Evolutionary conservation across 345 rosid genomes (phyloP).

Genomic region (Brassica incana): DNA sequence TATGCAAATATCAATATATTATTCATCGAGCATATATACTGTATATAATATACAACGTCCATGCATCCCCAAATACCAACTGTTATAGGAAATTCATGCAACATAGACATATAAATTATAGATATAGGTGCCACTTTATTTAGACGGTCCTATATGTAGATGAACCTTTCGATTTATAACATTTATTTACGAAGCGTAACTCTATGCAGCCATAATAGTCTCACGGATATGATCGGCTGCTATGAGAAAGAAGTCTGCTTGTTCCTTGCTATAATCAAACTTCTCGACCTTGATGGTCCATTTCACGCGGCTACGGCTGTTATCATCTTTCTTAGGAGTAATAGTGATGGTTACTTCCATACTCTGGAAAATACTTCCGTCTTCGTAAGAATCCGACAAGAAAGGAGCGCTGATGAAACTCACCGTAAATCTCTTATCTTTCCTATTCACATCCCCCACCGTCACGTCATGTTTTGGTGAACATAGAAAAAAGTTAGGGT

Average conservation of each 20-base stretch:
- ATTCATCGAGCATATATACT: background rate
- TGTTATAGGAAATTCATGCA: background rate
- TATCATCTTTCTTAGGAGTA: background rate
- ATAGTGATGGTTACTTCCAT: too few species aligned
- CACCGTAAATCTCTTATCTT: too few species aligned
- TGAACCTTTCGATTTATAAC: too few species aligned
- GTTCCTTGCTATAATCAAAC: background rate
- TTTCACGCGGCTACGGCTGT: background rate
- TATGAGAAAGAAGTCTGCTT: background rate
- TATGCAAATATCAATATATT: background rate
- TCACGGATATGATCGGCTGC: background rate
- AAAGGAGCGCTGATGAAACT: too few species aligned
- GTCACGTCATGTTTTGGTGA: too few species aligned
- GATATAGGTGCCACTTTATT: background rate
- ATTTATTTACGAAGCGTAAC: too few species aligned
- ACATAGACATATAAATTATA: background rate
- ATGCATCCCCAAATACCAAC: background rate
- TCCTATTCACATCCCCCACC: too few species aligned
- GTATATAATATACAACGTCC: background rate
- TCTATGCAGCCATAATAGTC: background rate
- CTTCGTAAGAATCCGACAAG: too few species aligned
- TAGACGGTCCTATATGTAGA: background rate
- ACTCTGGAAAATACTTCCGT: too few species aligned
- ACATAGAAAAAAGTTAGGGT: too few species aligned
- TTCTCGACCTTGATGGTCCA: background rate